A percentile compares a stretch with the other conserved stretches of the same genome.
phyloP scores from a whole-genome alignment of 2,329 filamentous ascomycete genomes.

The Colletotrichum sidae region DNA sequence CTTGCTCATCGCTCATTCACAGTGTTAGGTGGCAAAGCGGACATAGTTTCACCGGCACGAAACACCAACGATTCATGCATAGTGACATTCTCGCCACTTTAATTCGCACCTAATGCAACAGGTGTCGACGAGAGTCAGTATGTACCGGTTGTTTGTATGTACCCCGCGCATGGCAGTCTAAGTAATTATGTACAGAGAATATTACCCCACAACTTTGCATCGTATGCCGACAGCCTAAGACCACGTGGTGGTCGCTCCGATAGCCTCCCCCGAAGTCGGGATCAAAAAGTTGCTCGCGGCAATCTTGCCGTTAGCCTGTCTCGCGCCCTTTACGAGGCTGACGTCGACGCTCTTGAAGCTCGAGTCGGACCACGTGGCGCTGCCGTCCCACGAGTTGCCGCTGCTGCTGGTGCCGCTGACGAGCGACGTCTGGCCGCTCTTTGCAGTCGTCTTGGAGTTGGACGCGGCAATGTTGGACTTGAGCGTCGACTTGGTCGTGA shows the following conservation, averaged over 20 bases:
- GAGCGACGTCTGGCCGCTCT: slow-evolving; percentile 42
- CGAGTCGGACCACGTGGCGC: slow-evolving; percentile 43
- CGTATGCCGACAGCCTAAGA: background rate
- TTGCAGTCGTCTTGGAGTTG: slow-evolving; percentile 41
- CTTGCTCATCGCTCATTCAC: background rate
- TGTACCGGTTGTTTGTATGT: slow-evolving; percentile 23
- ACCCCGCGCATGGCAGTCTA: slow-evolving; percentile 18
- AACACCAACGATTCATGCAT: slow-evolving; percentile 10
- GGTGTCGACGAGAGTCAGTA: background rate
- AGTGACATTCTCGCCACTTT: slow-evolving; percentile 4
- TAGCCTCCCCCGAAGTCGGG: slow-evolving; percentile 48
- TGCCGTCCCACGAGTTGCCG: slow-evolving; percentile 57
- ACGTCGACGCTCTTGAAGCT: slow-evolving; percentile 51
- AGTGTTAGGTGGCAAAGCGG: background rate
- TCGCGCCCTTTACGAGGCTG: slow-evolving; percentile 49
- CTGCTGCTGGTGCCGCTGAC: slow-evolving; percentile 40
- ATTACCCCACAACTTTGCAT: slow-evolving; percentile 20
- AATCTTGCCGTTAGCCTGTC: slow-evolving; percentile 53
- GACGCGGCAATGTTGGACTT: slow-evolving; percentile 53
- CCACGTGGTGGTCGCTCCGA: slow-evolving; percentile 52
- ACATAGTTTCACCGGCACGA: background rate
- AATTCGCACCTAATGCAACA: background rate
- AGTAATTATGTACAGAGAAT: slow-evolving; percentile 25
- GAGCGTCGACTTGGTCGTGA: slow-evolving; percentile 48
- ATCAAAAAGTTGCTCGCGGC: slow-evolving; percentile 55